Conservation (phyloP, 257 asterid species). For the Eustoma russellianum region DNA sequence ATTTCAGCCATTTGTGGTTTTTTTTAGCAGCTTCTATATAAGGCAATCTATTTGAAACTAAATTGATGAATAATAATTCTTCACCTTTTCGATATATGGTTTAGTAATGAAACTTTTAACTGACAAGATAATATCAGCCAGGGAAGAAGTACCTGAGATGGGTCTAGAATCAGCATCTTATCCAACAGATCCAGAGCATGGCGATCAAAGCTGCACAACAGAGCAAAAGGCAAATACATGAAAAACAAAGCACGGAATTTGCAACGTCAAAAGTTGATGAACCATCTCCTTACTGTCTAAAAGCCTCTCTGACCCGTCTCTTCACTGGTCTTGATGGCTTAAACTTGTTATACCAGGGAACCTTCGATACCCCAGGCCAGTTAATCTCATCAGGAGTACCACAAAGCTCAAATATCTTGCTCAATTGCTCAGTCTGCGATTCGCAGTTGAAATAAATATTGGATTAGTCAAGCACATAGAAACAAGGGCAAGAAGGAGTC, state of each 20-base stretch:
- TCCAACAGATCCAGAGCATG: conserved; percentile 89
- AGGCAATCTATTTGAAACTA: neutral
- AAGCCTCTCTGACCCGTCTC: conserved; percentile 77
- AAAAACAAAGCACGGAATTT: conserved; percentile 13
- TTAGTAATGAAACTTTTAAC: neutral
- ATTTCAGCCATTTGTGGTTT: too few relatives aligned
- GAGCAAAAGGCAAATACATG: conserved; percentile 4
- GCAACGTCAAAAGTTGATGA: conserved; percentile 5
- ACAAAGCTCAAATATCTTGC: conserved; percentile 90
- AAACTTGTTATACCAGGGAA: conserved; percentile 90
- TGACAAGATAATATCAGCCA: neutral
- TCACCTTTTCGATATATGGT: too few relatives aligned
- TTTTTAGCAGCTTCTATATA: neutral
- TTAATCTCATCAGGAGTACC: conserved; percentile 90
- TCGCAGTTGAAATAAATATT: conserved; percentile 2
- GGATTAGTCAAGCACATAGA: neutral
- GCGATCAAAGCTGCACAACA: conserved; percentile 62
- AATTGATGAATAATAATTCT: too few relatives aligned
- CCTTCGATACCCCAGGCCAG: conserved; percentile 98
- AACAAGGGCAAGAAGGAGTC: conserved; percentile 1
- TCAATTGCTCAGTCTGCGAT: conserved; percentile 84
- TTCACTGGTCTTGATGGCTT: conserved; percentile 80
- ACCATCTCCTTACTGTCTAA: conserved; percentile 58
- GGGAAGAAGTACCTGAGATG: conserved; percentile 59
- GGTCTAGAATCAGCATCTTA: conserved; percentile 90